phyloP scores from a whole-genome alignment of 805 yeast species.

The Teunomyces barrocoloradensis region DNA sequence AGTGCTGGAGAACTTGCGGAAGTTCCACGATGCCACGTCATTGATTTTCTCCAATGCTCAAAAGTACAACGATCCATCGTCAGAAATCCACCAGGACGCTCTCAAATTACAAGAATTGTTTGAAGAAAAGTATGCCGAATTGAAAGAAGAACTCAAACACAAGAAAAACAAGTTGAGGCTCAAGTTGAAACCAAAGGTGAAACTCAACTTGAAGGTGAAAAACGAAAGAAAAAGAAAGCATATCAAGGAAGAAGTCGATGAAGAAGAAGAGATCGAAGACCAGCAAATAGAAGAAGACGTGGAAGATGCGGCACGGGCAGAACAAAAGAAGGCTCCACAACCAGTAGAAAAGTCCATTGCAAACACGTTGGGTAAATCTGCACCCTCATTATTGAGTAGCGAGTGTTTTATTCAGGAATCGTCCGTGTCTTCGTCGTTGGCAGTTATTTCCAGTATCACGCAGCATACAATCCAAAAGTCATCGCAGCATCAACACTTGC shows the following conservation, averaged over 20 bases:
- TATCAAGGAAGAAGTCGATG: conserved; percentile 18
- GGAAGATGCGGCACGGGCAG: background rate
- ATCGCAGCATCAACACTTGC: conserved; percentile 8
- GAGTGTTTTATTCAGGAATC: conserved; percentile 39
- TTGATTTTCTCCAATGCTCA: conserved; percentile 79
- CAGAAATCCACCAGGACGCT: conserved; percentile 73
- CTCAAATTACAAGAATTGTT: conserved; percentile 54
- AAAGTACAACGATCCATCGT: conserved; percentile 68
- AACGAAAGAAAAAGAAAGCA: conserved; percentile 18
- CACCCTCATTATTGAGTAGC: conserved; percentile 22
- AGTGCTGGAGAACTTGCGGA: conserved; percentile 48
- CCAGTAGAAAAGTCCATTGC: conserved; percentile 6
- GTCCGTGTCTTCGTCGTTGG: conserved; percentile 29
- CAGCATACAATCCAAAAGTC: conserved; percentile 10
- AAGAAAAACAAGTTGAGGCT: conserved; percentile 22
- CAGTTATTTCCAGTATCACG: conserved; percentile 10
- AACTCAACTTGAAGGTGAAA: conserved; percentile 26
- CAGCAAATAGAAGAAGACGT: conserved; percentile 5
- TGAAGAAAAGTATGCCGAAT: conserved; percentile 34
- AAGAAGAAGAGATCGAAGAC: conserved; percentile 11
- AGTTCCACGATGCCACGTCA: conserved; percentile 56
- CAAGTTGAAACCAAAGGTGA: conserved; percentile 27
- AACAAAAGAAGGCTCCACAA: background rate
- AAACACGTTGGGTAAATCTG: conserved; percentile 27
- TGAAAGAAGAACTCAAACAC: conserved; percentile 21